These are phyloP conservation scores for Brettanomyces naardenensis DNA, from an alignment of 805 yeast genomes.

Conservation along the genomic window DNA sequence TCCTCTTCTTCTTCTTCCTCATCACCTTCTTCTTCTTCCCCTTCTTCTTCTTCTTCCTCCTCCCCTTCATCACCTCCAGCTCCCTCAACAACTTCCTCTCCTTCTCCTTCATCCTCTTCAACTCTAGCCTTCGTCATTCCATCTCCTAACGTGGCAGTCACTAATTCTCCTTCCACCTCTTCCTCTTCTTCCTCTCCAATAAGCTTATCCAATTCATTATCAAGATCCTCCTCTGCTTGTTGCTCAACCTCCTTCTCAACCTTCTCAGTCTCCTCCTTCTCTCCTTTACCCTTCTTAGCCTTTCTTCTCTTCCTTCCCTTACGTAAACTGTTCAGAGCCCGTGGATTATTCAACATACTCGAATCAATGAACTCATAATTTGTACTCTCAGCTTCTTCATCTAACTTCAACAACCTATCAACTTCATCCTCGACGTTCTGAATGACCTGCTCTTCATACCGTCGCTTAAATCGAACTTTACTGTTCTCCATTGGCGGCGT, in stretches of 20 bases:
- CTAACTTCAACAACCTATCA: slow-evolving; percentile 64
- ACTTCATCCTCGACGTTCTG: slow-evolving; percentile 75
- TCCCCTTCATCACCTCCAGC: slow-evolving; percentile 31
- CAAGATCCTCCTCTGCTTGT: slow-evolving; percentile 27
- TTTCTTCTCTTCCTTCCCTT: neutral
- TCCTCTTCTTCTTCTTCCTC: slow-evolving; percentile 31
- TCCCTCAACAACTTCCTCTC: slow-evolving; percentile 20
- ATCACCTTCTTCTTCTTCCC: slow-evolving; percentile 23
- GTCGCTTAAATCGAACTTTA: slow-evolving; percentile 62
- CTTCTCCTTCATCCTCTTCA: slow-evolving; percentile 31
- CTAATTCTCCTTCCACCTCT: slow-evolving; percentile 19
- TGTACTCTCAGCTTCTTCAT: slow-evolving; percentile 77
- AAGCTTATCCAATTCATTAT: slow-evolving; percentile 23
- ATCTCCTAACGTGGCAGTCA: slow-evolving; percentile 21
- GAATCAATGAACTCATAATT: slow-evolving; percentile 64
- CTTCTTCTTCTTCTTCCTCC: slow-evolving; percentile 30
- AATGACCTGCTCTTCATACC: slow-evolving; percentile 61
- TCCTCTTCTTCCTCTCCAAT: slow-evolving; percentile 17
- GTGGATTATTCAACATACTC: slow-evolving; percentile 8
- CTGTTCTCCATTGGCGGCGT: slow-evolving; percentile 74
- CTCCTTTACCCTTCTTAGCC: neutral
- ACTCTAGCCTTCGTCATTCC: slow-evolving; percentile 14
- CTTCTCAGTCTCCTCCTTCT: slow-evolving; percentile 12
- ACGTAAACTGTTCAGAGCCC: slow-evolving; percentile 27
- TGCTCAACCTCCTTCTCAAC: slow-evolving; percentile 12